These are phyloP conservation scores for Cerrena zonata DNA, from an alignment of 1,284 basidiomycete genomes.

Conservation along the genomic window DNA sequence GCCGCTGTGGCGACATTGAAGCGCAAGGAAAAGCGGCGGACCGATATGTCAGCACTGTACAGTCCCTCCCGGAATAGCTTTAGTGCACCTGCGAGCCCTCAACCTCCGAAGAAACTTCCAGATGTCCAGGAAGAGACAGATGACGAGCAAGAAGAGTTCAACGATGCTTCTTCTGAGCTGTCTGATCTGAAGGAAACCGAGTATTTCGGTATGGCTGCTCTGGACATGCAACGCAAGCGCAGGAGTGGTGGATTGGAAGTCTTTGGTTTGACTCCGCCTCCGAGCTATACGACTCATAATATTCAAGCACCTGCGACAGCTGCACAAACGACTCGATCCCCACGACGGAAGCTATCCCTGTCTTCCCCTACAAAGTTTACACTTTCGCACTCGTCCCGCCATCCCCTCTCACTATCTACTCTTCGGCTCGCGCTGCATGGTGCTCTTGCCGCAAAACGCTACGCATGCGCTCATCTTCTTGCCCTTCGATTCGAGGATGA, in stretches of 20 bases:
- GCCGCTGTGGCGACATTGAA: constrained; percentile 35
- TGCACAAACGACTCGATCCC: constrained; percentile 12
- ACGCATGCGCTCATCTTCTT: constrained; percentile 69
- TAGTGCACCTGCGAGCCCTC: constrained; percentile 50
- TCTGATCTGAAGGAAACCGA: constrained; percentile 16
- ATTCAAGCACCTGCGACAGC: constrained; percentile 12
- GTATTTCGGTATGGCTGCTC: constrained; percentile 54
- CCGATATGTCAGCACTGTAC: constrained; percentile 47
- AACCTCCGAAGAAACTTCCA: constrained; percentile 22
- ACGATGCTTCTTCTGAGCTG: constrained; percentile 8
- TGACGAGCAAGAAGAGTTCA: constrained; percentile 13
- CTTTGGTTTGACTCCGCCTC: constrained; percentile 31
- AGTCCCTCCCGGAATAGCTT: constrained; percentile 26
- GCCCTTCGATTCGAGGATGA: constrained; percentile 57
- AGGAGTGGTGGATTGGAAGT: constrained; percentile 44
- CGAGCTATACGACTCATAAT: constrained; percentile 18
- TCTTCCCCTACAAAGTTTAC: constrained; percentile 43
- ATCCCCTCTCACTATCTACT: constrained; percentile 60
- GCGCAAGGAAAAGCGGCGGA: constrained; percentile 43
- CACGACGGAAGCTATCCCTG: constrained; percentile 18
- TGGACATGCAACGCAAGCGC: constrained; percentile 52
- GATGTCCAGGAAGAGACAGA: constrained; percentile 36
- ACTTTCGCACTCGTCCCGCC: constrained; percentile 50
- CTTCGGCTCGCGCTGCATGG: constrained; percentile 54
- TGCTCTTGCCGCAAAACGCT: constrained; percentile 64